phyloP scores from a whole-genome alignment of 345 rosid species.

The Eucalyptus tenuipes region DNA sequence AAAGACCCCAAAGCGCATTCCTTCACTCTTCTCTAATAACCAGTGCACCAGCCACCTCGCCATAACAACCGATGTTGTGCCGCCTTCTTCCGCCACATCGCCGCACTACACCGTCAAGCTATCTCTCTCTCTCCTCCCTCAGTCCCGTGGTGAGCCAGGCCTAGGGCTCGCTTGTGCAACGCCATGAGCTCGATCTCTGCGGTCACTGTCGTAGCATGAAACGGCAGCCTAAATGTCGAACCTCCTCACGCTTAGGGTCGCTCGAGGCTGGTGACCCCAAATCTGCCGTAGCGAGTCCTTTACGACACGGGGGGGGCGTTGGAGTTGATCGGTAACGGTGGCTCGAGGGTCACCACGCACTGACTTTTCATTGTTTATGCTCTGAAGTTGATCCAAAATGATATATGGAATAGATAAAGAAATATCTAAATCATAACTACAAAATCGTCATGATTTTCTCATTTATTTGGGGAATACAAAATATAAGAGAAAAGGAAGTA shows the following conservation, averaged over 20 bases:
- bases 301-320: too few relatives aligned
- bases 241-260: too few relatives aligned
- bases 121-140: background rate
- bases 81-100: background rate
- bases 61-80: background rate
- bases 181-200: background rate
- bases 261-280: background rate
- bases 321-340: background rate
- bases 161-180: background rate
- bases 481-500: too few relatives aligned
- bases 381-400: too few relatives aligned
- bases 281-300: background rate
- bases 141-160: background rate
- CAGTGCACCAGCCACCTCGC: background rate
- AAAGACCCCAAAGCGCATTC: background rate
- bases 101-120: background rate
- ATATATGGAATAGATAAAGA: too few relatives aligned
- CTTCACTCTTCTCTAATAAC: background rate
- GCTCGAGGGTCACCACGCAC: background rate
- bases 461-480: too few relatives aligned
- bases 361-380: too few relatives aligned
- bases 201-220: background rate
- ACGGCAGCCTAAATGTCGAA: background rate
- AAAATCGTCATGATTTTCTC: too few relatives aligned
- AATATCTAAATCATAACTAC: too few relatives aligned